Evolutionary conservation across 1,139 yeast genomes (phyloP), one percentile per base, ranked within the genome.

Genomic region (Pichia kudriavzevii): DNA sequence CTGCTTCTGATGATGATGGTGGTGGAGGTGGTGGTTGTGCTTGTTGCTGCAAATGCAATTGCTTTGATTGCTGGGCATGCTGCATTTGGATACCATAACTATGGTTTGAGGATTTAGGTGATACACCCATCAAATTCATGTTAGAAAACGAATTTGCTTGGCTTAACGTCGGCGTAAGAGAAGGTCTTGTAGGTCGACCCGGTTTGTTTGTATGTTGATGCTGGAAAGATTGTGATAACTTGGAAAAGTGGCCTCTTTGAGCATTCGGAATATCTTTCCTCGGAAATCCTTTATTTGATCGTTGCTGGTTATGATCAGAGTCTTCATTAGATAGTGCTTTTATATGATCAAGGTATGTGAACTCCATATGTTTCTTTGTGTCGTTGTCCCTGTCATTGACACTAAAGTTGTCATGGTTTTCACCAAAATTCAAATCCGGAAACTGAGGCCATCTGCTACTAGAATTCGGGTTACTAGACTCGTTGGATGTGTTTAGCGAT

Each of bases 281-380:
- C 13, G 41, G 41, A 27, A 47, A 47, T 8, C 40, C 35, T 17
- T 9, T 17, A 20, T 12, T 15, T 5, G 7, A 19, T 11, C 28
- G 14, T 11, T 28, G 30, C 4, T 24, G 16, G 29, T 25, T n/a
- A 18, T 12, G 27, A 26, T 41, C 36, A 13, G 39, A 31, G 20
- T 38, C 45, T 14, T 42, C 37, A n/a, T 34, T 35, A 2, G 40
- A 41, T 7, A 42, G 25, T 6, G 39, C 37, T 45, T 73, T 68
- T 23, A 78, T 76, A 50, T 78, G 84, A 12, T 81, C 80, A 14
- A 76, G 73, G 47, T 78, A 78, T 53, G 77, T 81, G 48, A 78
- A 78, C 32, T 69, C 79, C 7, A 12, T 30, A 18, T 13, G 21
- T 6, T 29, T 18, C 7, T 21, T 28, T 11, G 22, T 11, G 3